Conservation (phyloP, 2,329 filamentous ascomycete genomes). For the Colletotrichum higginsianum region DNA sequence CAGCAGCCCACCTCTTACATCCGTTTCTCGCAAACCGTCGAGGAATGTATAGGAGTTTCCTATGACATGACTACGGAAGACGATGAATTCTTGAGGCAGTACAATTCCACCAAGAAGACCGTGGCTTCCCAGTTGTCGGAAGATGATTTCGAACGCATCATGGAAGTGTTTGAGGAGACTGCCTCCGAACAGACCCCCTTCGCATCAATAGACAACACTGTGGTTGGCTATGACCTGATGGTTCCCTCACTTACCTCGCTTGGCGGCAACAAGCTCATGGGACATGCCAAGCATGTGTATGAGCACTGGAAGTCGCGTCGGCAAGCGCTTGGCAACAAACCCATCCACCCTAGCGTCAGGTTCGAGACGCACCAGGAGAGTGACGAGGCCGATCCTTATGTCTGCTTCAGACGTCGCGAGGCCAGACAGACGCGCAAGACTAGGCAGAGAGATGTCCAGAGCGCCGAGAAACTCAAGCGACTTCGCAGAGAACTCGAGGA, state of each 20-base stretch:
- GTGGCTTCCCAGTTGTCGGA: conserved; percentile 79
- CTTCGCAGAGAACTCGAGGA: conserved; percentile 92
- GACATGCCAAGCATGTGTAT: conserved; percentile 84
- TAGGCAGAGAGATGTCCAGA: conserved; percentile 91
- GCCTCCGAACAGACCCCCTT: conserved; percentile 88
- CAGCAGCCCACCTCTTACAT: conserved; percentile 93
- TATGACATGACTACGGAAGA: conserved; percentile 98
- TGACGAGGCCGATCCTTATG: conserved; percentile 96
- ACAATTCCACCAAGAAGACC: conserved; percentile 82
- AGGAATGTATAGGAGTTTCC: conserved; percentile 90
- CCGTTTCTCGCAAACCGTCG: conserved; percentile 97
- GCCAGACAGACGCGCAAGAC: conserved; percentile 96
- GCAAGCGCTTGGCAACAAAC: conserved; percentile 75
- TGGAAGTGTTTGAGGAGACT: conserved; percentile 95
- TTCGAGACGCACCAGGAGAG: conserved; percentile 95
- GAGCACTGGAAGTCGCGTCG: conserved; percentile 88
- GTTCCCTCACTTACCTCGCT: conserved; percentile 75
- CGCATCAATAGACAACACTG: conserved; percentile 89
- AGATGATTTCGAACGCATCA: conserved; percentile 92
- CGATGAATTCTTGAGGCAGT: conserved; percentile 84
- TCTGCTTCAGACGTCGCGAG: conserved; percentile 96
- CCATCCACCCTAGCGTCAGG: conserved; percentile 85
- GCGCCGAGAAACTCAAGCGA: conserved; percentile 93
- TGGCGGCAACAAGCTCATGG: conserved; percentile 63
- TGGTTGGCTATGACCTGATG: conserved; percentile 84